These are phyloP conservation scores for Steccherinum ochraceum DNA, from an alignment of 768 basidiomycete species.

Conservation along the genomic window DNA sequence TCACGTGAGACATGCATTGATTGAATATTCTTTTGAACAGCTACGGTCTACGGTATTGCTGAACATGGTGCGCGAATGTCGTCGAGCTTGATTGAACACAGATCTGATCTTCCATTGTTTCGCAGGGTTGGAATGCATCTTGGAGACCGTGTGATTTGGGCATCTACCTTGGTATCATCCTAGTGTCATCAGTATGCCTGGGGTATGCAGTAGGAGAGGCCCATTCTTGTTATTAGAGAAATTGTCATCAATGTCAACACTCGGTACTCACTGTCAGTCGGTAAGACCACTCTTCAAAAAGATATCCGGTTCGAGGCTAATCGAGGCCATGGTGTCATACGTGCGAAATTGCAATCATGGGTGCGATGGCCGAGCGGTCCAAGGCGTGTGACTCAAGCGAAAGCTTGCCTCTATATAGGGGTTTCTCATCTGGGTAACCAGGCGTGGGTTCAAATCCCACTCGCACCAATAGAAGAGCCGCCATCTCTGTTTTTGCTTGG, in stretches of 20 bases:
- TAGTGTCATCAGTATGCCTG: not conserved
- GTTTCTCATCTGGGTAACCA: conserved; percentile 25
- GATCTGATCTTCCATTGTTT: no score
- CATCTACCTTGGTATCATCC: no score
- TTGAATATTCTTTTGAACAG: not conserved
- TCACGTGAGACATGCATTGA: not conserved
- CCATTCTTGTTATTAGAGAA: no score
- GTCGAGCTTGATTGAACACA: no score
- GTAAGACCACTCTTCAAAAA: no score
- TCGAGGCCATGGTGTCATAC: not conserved
- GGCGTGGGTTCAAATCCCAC: conserved; percentile 25
- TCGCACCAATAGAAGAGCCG: no score
- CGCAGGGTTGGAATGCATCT: no score
- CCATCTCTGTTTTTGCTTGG: no score
- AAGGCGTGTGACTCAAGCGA: conserved; percentile 59
- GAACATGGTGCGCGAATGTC: no score
- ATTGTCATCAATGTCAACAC: no score
- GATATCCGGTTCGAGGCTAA: not conserved
- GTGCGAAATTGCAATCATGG: not conserved
- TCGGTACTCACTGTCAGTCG: no score
- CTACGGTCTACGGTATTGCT: not conserved
- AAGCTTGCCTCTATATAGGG: conserved; percentile 17
- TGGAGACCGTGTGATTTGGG: no score
- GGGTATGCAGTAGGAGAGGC: not conserved
- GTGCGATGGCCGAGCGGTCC: conserved; percentile 51